Evolutionary conservation across 768 basidiomycete species (phyloP).

Genomic region (Boletellus sp.): DNA sequence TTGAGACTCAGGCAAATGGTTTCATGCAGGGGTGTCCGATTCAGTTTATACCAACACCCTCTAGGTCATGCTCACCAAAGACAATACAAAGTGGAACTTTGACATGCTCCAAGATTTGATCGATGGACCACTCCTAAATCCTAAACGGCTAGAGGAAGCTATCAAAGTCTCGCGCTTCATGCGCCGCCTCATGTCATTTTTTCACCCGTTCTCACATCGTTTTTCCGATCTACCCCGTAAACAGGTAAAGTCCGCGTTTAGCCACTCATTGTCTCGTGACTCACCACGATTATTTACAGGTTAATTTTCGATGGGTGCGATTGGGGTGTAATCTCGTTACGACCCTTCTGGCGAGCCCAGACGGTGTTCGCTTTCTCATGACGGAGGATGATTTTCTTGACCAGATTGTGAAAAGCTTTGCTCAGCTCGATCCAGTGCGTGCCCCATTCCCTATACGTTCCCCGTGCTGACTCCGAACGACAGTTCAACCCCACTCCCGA

Average conservation of each 20-base stretch:
- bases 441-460: not conserved
- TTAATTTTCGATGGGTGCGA: constrained; percentile 79
- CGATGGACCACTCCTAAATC: constrained; percentile 88
- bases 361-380: constrained; percentile 78
- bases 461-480: not conserved
- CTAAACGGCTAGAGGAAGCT: constrained; percentile 91
- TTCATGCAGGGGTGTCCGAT: not conserved
- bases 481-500: constrained; percentile 72
- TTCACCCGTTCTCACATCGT: constrained; percentile 83
- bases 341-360: constrained; percentile 77
- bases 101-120: constrained; percentile 84
- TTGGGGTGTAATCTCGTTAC: constrained; percentile 80
- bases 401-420: constrained; percentile 84
- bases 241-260: constrained; percentile 41
- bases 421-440: constrained; percentile 87
- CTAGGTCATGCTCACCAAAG: constrained; percentile 83
- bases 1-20: constrained; percentile 75
- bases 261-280: constrained; percentile 1
- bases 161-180: constrained; percentile 88
- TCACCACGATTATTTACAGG: constrained; percentile 36
- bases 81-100: constrained; percentile 89
- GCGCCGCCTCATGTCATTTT: constrained; percentile 88
- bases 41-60: not conserved
- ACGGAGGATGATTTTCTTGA: constrained; percentile 81
- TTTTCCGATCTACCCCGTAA: constrained; percentile 79